phyloP scores from a whole-genome alignment of 306 rosid species.

The Hylodesmum podocarpum region DNA sequence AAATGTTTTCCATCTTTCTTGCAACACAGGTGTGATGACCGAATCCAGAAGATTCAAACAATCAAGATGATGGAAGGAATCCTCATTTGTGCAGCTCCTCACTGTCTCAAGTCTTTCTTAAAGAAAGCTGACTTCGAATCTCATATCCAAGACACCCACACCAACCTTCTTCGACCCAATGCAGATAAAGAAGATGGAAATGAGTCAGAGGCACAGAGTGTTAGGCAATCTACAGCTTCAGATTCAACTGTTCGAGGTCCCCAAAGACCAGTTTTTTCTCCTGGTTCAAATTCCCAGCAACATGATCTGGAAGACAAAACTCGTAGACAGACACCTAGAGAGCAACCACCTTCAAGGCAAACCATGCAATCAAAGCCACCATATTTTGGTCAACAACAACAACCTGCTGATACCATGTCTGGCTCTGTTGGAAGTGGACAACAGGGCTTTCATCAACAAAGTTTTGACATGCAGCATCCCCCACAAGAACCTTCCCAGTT shows the following conservation, averaged over 20 bases:
- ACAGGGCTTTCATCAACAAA: conserved; percentile 59
- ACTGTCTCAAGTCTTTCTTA: conserved; percentile 90
- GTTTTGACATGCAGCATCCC: conserved; percentile 73
- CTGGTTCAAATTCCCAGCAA: conserved; percentile 72
- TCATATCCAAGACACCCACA: conserved; percentile 79
- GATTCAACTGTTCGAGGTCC: conserved; percentile 76
- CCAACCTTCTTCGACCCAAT: conserved; percentile 74
- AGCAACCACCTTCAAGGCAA: conserved; percentile 70
- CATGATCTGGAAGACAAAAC: conserved; percentile 79
- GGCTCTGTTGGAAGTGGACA: conserved; percentile 43
- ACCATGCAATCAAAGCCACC: conserved; percentile 60
- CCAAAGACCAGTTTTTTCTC: conserved; percentile 73
- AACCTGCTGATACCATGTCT: conserved; percentile 50
- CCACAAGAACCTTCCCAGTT: conserved; percentile 66
- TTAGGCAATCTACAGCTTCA: conserved; percentile 67
- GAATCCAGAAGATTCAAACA: conserved; percentile 97
- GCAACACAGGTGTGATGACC: conserved; percentile 81
- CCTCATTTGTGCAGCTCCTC: conserved; percentile 95
- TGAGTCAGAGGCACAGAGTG: conserved; percentile 84
- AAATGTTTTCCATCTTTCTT: conserved; percentile 30
- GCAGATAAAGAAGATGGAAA: conserved; percentile 80
- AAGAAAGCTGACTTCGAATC: conserved; percentile 80
- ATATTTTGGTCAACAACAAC: conserved; percentile 69
- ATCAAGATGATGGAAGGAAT: conserved; percentile 99
- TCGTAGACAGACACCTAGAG: conserved; percentile 72